phyloP scores from a whole-genome alignment of 176 grass and related monocot genomes.

The Lolium perenne region DNA sequence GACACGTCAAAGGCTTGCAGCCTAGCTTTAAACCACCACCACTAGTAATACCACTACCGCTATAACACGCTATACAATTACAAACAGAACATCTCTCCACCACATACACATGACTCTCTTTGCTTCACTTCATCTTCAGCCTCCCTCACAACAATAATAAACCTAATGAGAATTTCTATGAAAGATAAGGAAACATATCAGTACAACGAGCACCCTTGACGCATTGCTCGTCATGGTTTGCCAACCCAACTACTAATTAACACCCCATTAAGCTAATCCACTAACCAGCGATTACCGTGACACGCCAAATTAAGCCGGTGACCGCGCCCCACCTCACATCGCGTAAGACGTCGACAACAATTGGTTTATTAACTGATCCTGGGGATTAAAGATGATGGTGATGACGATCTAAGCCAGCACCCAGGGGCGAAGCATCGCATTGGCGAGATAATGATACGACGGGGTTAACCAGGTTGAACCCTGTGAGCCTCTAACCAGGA shows the following conservation, averaged over 20 bases:
- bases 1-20: neutral
- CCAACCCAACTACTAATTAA: neutral
- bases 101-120: neutral
- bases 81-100: neutral
- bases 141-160: neutral
- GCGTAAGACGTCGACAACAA: neutral
- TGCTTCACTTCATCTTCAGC: no score
- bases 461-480: neutral
- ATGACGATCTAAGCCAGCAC: neutral
- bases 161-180: neutral
- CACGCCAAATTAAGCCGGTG: neutral
- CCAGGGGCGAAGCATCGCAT: neutral
- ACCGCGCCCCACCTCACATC: neutral
- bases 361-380: neutral
- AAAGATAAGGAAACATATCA: neutral
- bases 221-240: no score
- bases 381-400: neutral
- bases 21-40: conserved; percentile 17
- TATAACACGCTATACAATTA: neutral
- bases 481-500: neutral
- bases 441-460: neutral
- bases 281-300: neutral
- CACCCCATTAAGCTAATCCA: neutral
- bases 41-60: neutral
- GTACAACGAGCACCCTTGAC: neutral